Evolutionary conservation across 129 eudicot species (phyloP), one percentile per base, ranked within the genome.

Genomic region (Logfia minima): DNA sequence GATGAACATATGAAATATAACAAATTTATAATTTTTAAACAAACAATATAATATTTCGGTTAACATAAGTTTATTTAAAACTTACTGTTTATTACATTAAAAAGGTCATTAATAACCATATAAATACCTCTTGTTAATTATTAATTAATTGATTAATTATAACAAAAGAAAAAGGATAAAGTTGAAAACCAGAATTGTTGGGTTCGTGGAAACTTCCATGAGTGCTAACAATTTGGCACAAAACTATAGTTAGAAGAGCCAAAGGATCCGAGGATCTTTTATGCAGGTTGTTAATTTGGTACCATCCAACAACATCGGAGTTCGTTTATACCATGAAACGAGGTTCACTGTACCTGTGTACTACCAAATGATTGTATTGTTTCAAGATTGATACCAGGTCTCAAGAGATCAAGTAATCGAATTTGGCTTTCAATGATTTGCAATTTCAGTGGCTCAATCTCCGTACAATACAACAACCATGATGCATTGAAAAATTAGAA

Each of bases 201-300:
- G 70, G 66, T 81, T 81, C 84, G 22, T 81, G 70, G 84, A 64
- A 81, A 45, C 80, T 75, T 81, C 84, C 80, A 48, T 48, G 39
- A 75, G 80, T 81, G 64, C 19, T 45, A 75, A 81, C 5, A 75
- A 75, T 41, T 29, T 58, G 80, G 66, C 41, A 81, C 84, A 81
- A 81, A 24, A 61, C 60, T 70, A 81, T 81, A 81, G 84, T 68
- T 81, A 59, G 75, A 81, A 68, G 84, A 81, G 84, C 84, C 80
- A 62, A 62, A 71, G 67, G 72, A 75, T 75, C 58, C 4, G 56
- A 58, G 69, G 78, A 79, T 79, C 77, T 79, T 71, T 71, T 71
- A 79, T 79, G 58, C 77, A 62, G 66, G 71, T 67, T 66, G 34
- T 55, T 39, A 21, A 23, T n/a, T 2, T 16, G 75, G 32, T 41